phyloP scores from a whole-genome alignment of 1,139 yeast genomes.

The Candida mesenterica region DNA sequence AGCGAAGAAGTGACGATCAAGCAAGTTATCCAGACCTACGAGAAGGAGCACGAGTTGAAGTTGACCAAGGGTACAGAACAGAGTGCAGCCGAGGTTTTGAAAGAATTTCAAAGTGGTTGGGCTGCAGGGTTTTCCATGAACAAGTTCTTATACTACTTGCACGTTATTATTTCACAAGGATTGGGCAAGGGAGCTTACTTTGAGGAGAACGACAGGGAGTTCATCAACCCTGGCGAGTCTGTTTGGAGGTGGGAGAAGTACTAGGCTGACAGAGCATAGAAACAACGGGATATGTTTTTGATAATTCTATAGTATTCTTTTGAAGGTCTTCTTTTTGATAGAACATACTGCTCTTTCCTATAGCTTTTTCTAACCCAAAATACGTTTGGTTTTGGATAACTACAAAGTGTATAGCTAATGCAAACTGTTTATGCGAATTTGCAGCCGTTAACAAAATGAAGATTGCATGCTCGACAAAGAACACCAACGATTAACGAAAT shows the following conservation, averaged over 20 bases:
- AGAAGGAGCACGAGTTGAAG: slow-evolving; percentile 36
- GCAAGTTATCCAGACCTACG: slow-evolving; percentile 41
- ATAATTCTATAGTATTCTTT: too few species aligned
- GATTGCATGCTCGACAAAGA: too few species aligned
- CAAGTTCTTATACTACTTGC: slow-evolving; percentile 30
- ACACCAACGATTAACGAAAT: too few species aligned
- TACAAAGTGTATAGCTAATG: too few species aligned
- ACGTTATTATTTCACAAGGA: slow-evolving; percentile 31
- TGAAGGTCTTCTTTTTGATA: background rate
- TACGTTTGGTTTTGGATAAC: too few species aligned
- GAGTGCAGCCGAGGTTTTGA: slow-evolving; percentile 30
- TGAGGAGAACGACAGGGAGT: slow-evolving; percentile 40
- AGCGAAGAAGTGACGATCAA: slow-evolving; percentile 41
- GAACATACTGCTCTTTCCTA: too few species aligned
- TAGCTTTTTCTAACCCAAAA: too few species aligned
- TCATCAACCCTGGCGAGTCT: slow-evolving; percentile 53
- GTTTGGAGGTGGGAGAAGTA: slow-evolving; percentile 52
- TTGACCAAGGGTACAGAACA: slow-evolving; percentile 26
- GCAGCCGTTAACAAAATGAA: too few species aligned
- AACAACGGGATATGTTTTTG: too few species aligned
- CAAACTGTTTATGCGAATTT: too few species aligned
- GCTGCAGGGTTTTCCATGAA: slow-evolving; percentile 26
- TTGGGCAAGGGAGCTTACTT: slow-evolving; percentile 30
- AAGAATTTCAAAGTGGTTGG: slow-evolving; percentile 28
- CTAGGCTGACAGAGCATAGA: too few species aligned